Conservation (phyloP, 371 early-diverging fungal genomes). For the Coemansia sp. region DNA sequence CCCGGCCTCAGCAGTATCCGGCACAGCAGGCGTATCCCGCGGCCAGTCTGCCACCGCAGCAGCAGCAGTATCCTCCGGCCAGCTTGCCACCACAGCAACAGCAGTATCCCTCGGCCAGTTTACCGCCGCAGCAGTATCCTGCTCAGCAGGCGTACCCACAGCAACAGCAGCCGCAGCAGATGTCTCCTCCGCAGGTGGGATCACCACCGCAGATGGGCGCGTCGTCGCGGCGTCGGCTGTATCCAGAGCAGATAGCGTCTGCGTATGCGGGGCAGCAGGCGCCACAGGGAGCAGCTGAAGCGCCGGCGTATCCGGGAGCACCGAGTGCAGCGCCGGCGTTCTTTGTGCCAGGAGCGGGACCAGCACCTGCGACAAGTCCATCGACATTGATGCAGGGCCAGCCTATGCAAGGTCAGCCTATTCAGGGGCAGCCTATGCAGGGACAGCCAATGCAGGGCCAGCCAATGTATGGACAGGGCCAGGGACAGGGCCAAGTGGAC, state of each 20-base stretch:
- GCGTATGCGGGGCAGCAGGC: conserved; percentile 1
- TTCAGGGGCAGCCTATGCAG: background rate
- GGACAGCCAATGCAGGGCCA: conserved; percentile 16
- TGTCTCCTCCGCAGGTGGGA: background rate
- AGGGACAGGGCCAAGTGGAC: background rate
- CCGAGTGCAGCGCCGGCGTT: too few species aligned
- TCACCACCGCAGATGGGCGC: too few species aligned
- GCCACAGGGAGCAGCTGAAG: too few species aligned
- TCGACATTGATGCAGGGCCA: background rate
- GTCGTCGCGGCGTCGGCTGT: conserved; percentile 9
- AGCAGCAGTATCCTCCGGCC: background rate
- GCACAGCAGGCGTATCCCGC: background rate
- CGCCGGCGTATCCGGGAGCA: too few species aligned
- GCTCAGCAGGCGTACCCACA: conserved; percentile 10
- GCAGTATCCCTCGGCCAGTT: background rate
- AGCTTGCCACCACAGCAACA: background rate
- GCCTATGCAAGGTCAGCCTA: background rate
- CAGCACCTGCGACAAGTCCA: too few species aligned
- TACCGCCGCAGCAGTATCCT: background rate
- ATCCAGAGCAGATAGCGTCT: conserved; percentile 8
- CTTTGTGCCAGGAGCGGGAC: too few species aligned
- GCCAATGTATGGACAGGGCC: background rate
- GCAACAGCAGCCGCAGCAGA: conserved; percentile 6
- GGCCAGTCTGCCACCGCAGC: background rate
- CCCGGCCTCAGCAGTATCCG: conserved; percentile 4